These are phyloP conservation scores for Corchorus capsularis DNA, from an alignment of 345 rosid species.

Conservation along the genomic window DNA sequence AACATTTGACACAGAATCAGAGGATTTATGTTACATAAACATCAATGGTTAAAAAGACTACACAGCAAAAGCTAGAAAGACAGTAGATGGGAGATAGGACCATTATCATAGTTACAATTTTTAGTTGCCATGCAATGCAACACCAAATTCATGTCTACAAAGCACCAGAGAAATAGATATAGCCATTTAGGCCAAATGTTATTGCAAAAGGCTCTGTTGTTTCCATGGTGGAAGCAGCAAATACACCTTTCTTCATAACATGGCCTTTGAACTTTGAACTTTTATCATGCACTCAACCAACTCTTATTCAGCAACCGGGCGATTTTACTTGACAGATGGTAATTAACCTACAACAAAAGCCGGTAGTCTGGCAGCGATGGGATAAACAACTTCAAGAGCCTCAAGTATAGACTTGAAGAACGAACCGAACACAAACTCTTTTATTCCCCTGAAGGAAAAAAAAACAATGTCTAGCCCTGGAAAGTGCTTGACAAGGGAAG, in stretches of 20 bases:
- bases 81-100: neutral
- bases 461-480: constrained; percentile 4
- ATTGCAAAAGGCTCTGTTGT: constrained; percentile 8
- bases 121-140: constrained; percentile 6
- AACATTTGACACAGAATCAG: constrained; percentile 1
- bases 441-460: neutral
- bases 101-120: neutral
- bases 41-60: neutral
- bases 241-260: neutral
- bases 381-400: constrained; percentile 5
- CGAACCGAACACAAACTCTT: neutral
- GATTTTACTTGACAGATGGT: neutral
- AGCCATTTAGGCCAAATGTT: neutral
- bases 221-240: constrained; percentile 1
- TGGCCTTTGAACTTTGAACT: neutral
- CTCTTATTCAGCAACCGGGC: neutral
- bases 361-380: neutral
- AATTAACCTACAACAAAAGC: constrained; percentile 4
- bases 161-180: neutral
- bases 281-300: neutral
- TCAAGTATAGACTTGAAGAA: neutral
- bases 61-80: too few relatives aligned
- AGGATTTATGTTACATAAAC: neutral
- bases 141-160: neutral
- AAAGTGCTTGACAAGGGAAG: constrained; percentile 15